A percentile compares a stretch with the other conserved stretches of the same genome.
Conservation (phyloP, 2,329 filamentous ascomycete species). For the Pseudogymnoascus sp. region DNA sequence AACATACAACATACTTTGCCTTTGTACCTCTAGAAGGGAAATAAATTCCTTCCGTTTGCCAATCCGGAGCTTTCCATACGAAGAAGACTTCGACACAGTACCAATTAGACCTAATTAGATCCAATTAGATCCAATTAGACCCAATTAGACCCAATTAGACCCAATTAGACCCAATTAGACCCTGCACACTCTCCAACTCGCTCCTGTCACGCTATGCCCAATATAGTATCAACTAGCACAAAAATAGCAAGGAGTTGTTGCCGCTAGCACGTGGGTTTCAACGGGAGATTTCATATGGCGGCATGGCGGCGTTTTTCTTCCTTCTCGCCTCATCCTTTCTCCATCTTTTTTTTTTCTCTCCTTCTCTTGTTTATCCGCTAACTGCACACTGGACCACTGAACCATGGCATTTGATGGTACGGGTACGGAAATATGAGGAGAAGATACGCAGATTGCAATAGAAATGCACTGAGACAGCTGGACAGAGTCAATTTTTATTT, state of each 20-base stretch:
- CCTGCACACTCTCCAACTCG: neutral
- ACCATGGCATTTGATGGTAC: neutral
- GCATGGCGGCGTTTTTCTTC: neutral
- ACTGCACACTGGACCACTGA: neutral
- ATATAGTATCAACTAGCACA: neutral
- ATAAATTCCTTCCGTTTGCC: neutral
- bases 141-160: neutral
- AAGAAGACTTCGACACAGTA: neutral
- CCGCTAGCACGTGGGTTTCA: slow-evolving; percentile 7
- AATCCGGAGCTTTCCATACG: neutral
- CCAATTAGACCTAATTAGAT: no score
- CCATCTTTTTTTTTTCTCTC: slow-evolving; percentile 7
- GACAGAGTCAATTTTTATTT: neutral
- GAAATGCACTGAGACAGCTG: neutral
- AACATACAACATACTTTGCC: no score
- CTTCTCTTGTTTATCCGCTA: neutral
- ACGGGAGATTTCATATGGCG: slow-evolving; percentile 8
- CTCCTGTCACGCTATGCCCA: neutral
- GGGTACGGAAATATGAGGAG: neutral
- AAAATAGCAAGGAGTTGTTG: neutral
- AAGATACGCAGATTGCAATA: neutral
- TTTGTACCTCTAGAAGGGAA: neutral
- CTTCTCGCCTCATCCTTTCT: slow-evolving; percentile 5
- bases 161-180: neutral
- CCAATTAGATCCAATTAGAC: neutral